Conservation (phyloP, 345 rosid genomes). For the Linum lewisii region DNA sequence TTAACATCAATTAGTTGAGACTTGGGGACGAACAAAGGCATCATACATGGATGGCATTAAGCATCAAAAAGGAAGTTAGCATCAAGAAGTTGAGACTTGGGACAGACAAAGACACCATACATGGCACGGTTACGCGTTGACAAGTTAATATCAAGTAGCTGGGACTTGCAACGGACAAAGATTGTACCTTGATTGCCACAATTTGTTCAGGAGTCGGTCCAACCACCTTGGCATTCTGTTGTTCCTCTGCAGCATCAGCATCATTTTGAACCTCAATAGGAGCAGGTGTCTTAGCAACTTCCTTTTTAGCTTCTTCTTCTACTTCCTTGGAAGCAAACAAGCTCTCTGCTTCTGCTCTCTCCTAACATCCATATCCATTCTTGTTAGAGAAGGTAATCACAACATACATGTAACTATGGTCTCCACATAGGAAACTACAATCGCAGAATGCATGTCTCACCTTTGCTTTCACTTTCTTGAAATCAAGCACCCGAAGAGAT, state of each 20-base stretch:
- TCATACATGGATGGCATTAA: too few relatives aligned
- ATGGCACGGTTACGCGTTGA: not conserved
- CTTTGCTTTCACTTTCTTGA: constrained; percentile 88
- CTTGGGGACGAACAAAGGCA: too few relatives aligned
- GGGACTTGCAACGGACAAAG: not conserved
- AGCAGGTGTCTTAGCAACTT: constrained; percentile 39
- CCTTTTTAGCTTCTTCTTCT: constrained; percentile 76
- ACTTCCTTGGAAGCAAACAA: constrained; percentile 83
- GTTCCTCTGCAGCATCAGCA: constrained; percentile 43
- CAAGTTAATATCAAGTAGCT: not conserved
- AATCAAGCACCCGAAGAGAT: constrained; percentile 81
- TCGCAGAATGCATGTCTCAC: constrained; percentile 36
- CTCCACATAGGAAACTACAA: not conserved
- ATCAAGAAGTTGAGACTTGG: not conserved
- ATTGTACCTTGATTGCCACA: constrained; percentile 79
- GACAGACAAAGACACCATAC: not conserved
- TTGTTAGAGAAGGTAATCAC: not conserved
- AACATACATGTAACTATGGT: not conserved
- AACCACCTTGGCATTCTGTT: constrained; percentile 59
- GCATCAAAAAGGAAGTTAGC: too few relatives aligned
- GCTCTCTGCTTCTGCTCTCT: constrained; percentile 75
- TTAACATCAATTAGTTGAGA: too few relatives aligned
- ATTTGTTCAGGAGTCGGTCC: constrained; percentile 95
- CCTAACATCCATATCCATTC: constrained; percentile 38
- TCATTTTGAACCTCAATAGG: constrained; percentile 52